Evolutionary conservation across 495 filamentous ascomycete species (phyloP).

Genomic region (Daldinia childiae): DNA sequence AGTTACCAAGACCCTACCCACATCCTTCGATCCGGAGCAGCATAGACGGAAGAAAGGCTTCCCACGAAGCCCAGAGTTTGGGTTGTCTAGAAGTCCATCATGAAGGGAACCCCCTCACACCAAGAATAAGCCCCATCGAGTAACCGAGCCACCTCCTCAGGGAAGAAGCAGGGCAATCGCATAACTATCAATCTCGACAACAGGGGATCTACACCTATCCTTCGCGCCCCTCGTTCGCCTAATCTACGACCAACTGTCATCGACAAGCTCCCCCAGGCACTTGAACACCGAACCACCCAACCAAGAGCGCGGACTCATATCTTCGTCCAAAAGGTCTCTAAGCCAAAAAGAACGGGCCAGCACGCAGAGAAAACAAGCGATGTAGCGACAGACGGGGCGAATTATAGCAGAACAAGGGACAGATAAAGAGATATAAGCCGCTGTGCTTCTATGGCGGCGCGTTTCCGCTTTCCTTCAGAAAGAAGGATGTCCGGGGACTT

Average conservation of each 20-base stretch:
- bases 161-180: conserved; percentile 81
- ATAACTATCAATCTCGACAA: conserved; percentile 98
- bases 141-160: conserved; percentile 73
- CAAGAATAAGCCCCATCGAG: conserved; percentile 99
- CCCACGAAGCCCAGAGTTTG: conserved; percentile 60
- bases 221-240: conserved; percentile 47
- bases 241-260: conserved; percentile 51
- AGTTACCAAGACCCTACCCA: conserved; percentile 71
- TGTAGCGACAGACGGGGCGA: conserved; percentile 54
- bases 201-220: conserved; percentile 61
- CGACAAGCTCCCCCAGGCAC: conserved; percentile 50
- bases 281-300: conserved; percentile 48
- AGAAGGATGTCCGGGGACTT: conserved; percentile 98
- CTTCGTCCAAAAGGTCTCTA: conserved; percentile 74
- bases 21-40: conserved; percentile 49
- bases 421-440: conserved; percentile 65
- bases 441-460: conserved; percentile 99
- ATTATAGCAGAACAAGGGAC: conserved; percentile 67
- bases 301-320: conserved; percentile 82
- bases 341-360: conserved; percentile 39
- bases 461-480: conserved; percentile 81
- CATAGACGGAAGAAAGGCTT: conserved; percentile 49
- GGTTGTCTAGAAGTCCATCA: conserved; percentile 28
- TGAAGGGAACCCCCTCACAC: conserved; percentile 79
- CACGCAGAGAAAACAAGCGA: conserved; percentile 35